These are phyloP conservation scores for Linderniella brevidens DNA, from an alignment of 257 asterid genomes.

Conservation along the genomic window DNA sequence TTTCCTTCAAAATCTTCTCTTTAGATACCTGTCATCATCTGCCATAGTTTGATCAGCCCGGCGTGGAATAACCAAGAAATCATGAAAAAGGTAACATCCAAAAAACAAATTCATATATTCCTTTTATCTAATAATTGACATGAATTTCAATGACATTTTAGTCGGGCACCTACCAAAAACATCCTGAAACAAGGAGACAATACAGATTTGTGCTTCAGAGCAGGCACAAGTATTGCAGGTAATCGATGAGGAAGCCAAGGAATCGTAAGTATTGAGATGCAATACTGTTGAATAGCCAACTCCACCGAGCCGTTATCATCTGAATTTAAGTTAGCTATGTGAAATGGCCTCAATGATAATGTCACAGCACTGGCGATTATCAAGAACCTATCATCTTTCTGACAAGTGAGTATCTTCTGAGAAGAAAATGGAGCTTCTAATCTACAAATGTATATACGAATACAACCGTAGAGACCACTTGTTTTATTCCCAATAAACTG, in stretches of 20 bases:
- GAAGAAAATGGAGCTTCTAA: constrained; percentile 37
- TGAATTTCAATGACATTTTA: constrained; percentile 2
- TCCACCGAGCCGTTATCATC: constrained; percentile 27
- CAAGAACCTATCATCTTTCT: constrained; percentile 55
- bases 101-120: too few species aligned
- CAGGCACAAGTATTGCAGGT: constrained; percentile 71
- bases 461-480: constrained; percentile 44
- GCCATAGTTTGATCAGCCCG: constrained; percentile 78
- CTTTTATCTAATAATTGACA: too few species aligned
- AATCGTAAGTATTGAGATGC: constrained; percentile 54
- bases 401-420: constrained; percentile 24
- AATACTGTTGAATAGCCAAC: constrained; percentile 51
- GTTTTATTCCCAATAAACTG: constrained; percentile 43
- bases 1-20: constrained; percentile 56
- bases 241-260: constrained; percentile 85
- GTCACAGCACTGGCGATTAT: constrained; percentile 79
- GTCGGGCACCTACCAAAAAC: constrained; percentile 62
- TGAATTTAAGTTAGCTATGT: constrained; percentile 21
- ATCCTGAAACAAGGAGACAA: constrained; percentile 63
- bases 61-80: constrained; percentile 18
- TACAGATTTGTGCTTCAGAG: constrained; percentile 74
- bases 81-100: constrained; percentile 2
- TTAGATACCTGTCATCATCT: constrained; percentile 88
- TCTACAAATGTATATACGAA: constrained; percentile 51
- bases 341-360: constrained; percentile 74